A percentile compares a stretch with the other conserved stretches of the same genome.
phyloP scores from a whole-genome alignment of 2,329 filamentous ascomycete genomes.

The Epichloe uncinata region DNA sequence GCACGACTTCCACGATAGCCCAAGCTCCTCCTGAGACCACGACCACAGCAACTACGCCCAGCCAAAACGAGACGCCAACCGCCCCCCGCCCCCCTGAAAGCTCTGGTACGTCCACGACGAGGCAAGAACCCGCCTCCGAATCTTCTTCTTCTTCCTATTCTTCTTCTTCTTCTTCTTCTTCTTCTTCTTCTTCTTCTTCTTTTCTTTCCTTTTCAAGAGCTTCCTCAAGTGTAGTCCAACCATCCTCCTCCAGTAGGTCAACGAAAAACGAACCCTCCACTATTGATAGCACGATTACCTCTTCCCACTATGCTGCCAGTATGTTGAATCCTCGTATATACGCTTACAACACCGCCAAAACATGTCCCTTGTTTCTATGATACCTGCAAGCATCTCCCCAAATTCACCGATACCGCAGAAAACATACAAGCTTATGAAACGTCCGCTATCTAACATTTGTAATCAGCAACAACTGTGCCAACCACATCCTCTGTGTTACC shows the following conservation, averaged over 20 bases:
- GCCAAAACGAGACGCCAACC: constrained; percentile 2
- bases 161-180: constrained; percentile 4
- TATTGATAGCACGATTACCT: neutral
- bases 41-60: neutral
- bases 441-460: neutral
- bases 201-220: constrained; percentile 8
- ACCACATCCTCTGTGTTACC: neutral
- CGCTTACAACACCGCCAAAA: neutral
- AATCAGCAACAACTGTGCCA: neutral
- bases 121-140: constrained; percentile 16
- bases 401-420: neutral
- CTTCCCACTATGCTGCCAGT: constrained; percentile 16
- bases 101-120: constrained; percentile 16
- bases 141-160: constrained; percentile 10
- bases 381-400: neutral
- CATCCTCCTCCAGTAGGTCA: constrained; percentile 16
- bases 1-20: constrained; percentile 3
- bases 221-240: constrained; percentile 14
- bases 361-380: neutral
- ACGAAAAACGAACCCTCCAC: constrained; percentile 12
- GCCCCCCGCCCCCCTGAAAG: constrained; percentile 7
- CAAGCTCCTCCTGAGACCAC: constrained; percentile 1
- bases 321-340: constrained; percentile 10
- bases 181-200: constrained; percentile 12
- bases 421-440: neutral